Conservation (phyloP, 23 red algal species). For the Gracilaria gracilis region DNA sequence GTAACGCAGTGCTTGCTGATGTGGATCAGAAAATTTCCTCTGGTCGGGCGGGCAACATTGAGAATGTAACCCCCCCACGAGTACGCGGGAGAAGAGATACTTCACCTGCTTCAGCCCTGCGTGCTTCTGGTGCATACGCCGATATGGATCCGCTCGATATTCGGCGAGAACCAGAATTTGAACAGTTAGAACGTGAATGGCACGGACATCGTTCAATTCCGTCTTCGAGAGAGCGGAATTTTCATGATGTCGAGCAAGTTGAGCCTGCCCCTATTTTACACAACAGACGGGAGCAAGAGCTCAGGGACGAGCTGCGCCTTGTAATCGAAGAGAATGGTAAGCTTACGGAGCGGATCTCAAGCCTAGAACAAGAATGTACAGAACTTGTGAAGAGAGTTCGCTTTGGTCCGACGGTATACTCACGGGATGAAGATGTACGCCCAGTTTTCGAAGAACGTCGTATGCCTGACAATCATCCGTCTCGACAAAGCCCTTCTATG, state of each 20-base stretch:
- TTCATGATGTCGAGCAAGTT: slow-evolving; percentile 39
- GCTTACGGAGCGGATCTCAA: slow-evolving; percentile 46
- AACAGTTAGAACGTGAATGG: slow-evolving; percentile 32
- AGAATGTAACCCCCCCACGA: slow-evolving; percentile 34
- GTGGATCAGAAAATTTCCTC: neutral
- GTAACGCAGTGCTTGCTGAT: neutral
- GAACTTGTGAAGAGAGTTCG: slow-evolving; percentile 50
- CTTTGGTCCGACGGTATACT: slow-evolving; percentile 18
- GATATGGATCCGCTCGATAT: slow-evolving; percentile 25
- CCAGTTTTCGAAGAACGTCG: neutral
- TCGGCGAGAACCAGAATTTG: slow-evolving; percentile 23
- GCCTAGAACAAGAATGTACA: slow-evolving; percentile 38
- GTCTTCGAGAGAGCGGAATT: slow-evolving; percentile 25
- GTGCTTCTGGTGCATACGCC: neutral
- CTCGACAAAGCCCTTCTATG: neutral
- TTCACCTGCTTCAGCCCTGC: slow-evolving; percentile 24
- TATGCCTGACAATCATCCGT: slow-evolving; percentile 16
- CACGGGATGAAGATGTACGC: slow-evolving; percentile 1
- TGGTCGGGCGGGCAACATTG: slow-evolving; percentile 16
- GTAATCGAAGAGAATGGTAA: slow-evolving; percentile 49
- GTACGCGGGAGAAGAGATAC: slow-evolving; percentile 7
- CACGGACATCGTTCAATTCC: slow-evolving; percentile 11
- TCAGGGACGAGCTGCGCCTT: slow-evolving; percentile 44
- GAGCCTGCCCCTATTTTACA: slow-evolving; percentile 3
- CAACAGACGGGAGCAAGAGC: slow-evolving; percentile 34